Percentiles rank a stretch among this genome's conserved stretches.
phyloP scores from a whole-genome alignment of 1,284 basidiomycete genomes.

The Cryptococcus jaspeensis region DNA sequence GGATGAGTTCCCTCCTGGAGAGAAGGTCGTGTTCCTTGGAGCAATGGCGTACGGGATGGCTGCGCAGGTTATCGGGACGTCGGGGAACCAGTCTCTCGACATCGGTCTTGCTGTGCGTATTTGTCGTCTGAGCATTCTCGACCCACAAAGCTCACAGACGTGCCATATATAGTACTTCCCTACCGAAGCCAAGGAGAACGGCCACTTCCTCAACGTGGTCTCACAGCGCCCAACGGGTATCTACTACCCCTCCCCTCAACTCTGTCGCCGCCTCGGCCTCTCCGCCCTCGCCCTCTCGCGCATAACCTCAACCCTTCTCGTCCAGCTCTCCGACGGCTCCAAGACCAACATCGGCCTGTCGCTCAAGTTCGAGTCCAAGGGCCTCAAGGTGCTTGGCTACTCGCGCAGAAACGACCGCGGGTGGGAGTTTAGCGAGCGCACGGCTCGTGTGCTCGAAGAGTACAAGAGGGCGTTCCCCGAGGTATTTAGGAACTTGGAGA shows the following conservation, averaged over 20 bases:
- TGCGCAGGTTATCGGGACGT: slow-evolving; percentile 76
- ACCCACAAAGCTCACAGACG: slow-evolving; percentile 1
- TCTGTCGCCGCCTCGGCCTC: slow-evolving; percentile 68
- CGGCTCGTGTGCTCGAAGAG: slow-evolving; percentile 74
- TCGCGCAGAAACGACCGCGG: slow-evolving; percentile 76
- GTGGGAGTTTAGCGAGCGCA: slow-evolving; percentile 94
- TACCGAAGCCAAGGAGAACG: slow-evolving; percentile 71
- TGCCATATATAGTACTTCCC: slow-evolving; percentile 70
- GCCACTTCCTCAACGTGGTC: slow-evolving; percentile 71
- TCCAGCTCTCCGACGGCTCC: slow-evolving; percentile 64
- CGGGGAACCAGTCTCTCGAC: slow-evolving; percentile 63
- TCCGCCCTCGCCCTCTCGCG: slow-evolving; percentile 75
- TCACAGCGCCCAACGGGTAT: slow-evolving; percentile 57
- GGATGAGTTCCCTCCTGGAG: slow-evolving; percentile 86
- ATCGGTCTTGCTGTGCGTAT: slow-evolving; percentile 73
- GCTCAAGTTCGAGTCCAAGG: slow-evolving; percentile 94
- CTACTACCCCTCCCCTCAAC: slow-evolving; percentile 76
- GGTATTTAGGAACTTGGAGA: slow-evolving; percentile 69
- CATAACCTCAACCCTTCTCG: slow-evolving; percentile 91
- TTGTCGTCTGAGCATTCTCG: too few relatives aligned
- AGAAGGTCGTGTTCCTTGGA: slow-evolving; percentile 93
- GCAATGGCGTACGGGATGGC: slow-evolving; percentile 92
- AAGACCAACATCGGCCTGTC: slow-evolving; percentile 91
- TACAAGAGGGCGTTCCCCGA: slow-evolving; percentile 83
- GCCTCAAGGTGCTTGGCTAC: slow-evolving; percentile 93